A percentile compares a stretch with the other conserved stretches of the same genome.
These are phyloP conservation scores for Suillus tomentosus DNA, from an alignment of 768 basidiomycete genomes.

Conservation along the genomic window DNA sequence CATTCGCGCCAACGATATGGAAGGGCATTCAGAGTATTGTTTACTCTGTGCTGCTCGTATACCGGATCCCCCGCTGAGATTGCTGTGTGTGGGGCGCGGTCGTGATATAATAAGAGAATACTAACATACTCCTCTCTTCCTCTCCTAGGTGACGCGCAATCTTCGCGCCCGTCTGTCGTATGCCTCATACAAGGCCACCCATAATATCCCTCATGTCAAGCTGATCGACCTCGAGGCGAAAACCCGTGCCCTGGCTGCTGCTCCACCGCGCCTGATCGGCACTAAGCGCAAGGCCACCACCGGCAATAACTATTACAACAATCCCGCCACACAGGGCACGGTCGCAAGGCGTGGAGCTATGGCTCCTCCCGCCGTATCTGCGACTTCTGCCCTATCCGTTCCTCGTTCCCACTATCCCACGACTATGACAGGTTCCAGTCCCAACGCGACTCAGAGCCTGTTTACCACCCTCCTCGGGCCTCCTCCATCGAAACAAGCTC, in stretches of 20 bases:
- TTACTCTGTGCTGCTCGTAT: slow-evolving; percentile 8
- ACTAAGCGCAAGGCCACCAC: slow-evolving; percentile 55
- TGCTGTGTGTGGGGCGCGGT: slow-evolving; percentile 16
- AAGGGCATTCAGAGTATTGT: slow-evolving; percentile 12
- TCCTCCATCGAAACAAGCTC: slow-evolving; percentile 72
- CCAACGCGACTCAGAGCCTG: slow-evolving; percentile 56
- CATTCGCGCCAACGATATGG: slow-evolving; percentile 25
- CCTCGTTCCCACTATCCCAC: slow-evolving; percentile 48
- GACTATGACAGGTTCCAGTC: slow-evolving; percentile 36
- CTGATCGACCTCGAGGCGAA: slow-evolving; percentile 75
- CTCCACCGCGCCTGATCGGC: slow-evolving; percentile 54
- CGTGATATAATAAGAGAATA: slow-evolving; percentile 7
- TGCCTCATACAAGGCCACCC: slow-evolving; percentile 81
- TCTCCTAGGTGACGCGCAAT: slow-evolving; percentile 71
- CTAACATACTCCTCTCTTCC: slow-evolving; percentile 34
- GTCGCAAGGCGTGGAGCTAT: slow-evolving; percentile 43
- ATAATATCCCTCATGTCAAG: slow-evolving; percentile 67
- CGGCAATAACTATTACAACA: slow-evolving; percentile 50
- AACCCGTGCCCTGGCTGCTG: slow-evolving; percentile 43
- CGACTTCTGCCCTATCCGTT: slow-evolving; percentile 29
- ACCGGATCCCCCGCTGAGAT: slow-evolving; percentile 16
- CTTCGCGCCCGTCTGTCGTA: slow-evolving; percentile 80
- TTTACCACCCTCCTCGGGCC: slow-evolving; percentile 77
- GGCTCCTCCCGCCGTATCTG: slow-evolving; percentile 41
- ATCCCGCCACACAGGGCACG: slow-evolving; percentile 51